Evolutionary conservation across 768 basidiomycete species (phyloP).

Genomic region (Nidula microcarpa): DNA sequence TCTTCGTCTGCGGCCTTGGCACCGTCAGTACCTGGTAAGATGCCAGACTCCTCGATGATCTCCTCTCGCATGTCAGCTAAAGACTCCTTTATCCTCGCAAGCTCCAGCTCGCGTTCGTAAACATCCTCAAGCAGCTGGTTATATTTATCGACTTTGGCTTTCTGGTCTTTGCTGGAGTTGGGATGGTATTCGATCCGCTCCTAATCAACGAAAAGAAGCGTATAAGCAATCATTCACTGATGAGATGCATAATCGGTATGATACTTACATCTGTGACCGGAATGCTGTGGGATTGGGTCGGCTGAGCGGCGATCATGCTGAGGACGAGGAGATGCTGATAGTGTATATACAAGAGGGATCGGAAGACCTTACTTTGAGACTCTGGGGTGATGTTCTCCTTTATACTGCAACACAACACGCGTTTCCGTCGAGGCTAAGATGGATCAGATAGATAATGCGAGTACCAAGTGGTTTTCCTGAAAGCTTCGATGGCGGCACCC

Average conservation of each 20-base stretch:
- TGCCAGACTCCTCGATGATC: conserved; percentile 22
- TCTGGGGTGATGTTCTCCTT: background rate
- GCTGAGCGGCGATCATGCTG: conserved; percentile 3
- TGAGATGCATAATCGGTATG: too few species aligned
- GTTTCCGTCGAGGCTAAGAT: background rate
- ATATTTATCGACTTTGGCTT: conserved; percentile 23
- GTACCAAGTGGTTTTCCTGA: background rate
- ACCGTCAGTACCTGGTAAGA: background rate
- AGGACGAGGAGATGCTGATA: background rate
- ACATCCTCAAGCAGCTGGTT: conserved; percentile 31
- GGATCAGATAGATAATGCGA: background rate
- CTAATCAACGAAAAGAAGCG: conserved; percentile 6
- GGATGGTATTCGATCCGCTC: conserved; percentile 22
- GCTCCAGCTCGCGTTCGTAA: conserved; percentile 29
- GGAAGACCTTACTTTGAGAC: background rate
- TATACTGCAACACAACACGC: background rate
- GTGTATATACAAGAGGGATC: background rate
- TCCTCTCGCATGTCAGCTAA: conserved; percentile 26
- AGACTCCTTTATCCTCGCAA: conserved; percentile 22
- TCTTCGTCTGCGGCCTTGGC: background rate
- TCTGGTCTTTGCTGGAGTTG: conserved; percentile 20
- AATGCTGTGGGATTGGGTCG: conserved; percentile 21
- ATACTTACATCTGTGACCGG: conserved; percentile 29
- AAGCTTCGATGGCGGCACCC: background rate
- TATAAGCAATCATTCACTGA: too few species aligned